phyloP scores from a whole-genome alignment of 2,329 filamentous ascomycete genomes.

The Neonectria hederae region DNA sequence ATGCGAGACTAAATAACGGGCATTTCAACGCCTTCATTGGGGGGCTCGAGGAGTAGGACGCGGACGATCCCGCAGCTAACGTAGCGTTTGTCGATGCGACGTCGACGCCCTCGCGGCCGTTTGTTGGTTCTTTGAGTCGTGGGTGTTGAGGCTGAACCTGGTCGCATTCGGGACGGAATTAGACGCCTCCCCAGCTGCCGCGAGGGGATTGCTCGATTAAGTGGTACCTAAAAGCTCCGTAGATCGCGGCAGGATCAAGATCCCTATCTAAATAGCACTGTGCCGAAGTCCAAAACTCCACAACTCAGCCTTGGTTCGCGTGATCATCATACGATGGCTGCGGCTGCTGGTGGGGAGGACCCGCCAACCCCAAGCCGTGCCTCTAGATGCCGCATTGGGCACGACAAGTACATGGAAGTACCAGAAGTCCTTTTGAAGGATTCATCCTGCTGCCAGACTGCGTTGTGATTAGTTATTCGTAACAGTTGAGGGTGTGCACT shows the following conservation, averaged over 20 bases:
- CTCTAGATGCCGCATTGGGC: neutral
- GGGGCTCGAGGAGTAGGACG: neutral
- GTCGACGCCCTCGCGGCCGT: neutral
- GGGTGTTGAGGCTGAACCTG: neutral
- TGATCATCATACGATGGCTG: conserved; percentile 1
- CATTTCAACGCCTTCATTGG: neutral
- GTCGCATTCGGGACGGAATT: neutral
- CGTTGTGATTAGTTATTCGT: too few relatives aligned
- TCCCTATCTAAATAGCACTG: neutral
- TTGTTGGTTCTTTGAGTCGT: too few relatives aligned
- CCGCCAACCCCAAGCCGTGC: neutral
- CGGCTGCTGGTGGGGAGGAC: neutral
- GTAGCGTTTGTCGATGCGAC: neutral
- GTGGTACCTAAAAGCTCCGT: neutral
- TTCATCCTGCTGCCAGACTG: too few relatives aligned
- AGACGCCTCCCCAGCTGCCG: neutral
- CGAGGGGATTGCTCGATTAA: neutral
- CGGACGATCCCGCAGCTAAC: neutral
- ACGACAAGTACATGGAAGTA: neutral
- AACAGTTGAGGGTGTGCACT: neutral
- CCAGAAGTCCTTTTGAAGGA: neutral
- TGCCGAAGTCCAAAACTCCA: neutral
- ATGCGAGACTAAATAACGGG: neutral
- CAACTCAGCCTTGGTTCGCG: neutral
- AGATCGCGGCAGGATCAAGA: neutral